Evolutionary conservation across 1,284 basidiomycete genomes (phyloP), one percentile per base, ranked within the genome.

Genomic region (Malassezia japonica): DNA sequence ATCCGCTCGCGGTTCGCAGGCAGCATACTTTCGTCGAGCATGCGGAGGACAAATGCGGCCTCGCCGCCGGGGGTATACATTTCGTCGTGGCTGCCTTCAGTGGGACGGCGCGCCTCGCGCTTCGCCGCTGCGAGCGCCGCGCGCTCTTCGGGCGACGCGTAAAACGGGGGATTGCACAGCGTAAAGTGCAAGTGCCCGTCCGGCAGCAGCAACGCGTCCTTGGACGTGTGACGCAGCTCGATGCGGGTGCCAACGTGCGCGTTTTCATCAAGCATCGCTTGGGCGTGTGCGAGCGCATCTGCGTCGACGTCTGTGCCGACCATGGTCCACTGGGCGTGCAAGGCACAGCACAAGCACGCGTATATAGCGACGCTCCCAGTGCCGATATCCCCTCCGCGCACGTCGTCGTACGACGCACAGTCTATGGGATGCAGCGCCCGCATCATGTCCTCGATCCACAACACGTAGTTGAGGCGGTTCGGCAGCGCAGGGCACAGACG

Each of bases 91-190:
- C 7, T n/a, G 6, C 38, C 50, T 6, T 25, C 28, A 12, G 34
- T 32, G 0, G 85, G 79, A 0, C 85, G 87, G 8, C 47, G 50
- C 15, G 36, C 24, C 21, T 21, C 12, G 3, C 16, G 23, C 32
- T 61, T 56, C 4, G 27, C 34, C 4, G 23, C 16, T 0, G 46
- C 38, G 12, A 27, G 21, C 18, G 47, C 37, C 5, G 27, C 24
- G 32, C 89, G 79, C 52, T 95, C 90, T 18, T 81, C 79, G 1
- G 72, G 63, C 42, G 82, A 85, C 15, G 76, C 72, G 67, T 92
- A 95, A 74, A 95, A 95, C 0, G 91, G 91, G 0, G 91, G 91
- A 69, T 95, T 95, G 74, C 89, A 94, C 82, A 95, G 87, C 0
- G 82, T 82, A 61, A 91, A 50, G 28, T 55, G 25, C 34, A 39